phyloP scores from a whole-genome alignment of 345 rosid species.

The Linum usitatissimum region DNA sequence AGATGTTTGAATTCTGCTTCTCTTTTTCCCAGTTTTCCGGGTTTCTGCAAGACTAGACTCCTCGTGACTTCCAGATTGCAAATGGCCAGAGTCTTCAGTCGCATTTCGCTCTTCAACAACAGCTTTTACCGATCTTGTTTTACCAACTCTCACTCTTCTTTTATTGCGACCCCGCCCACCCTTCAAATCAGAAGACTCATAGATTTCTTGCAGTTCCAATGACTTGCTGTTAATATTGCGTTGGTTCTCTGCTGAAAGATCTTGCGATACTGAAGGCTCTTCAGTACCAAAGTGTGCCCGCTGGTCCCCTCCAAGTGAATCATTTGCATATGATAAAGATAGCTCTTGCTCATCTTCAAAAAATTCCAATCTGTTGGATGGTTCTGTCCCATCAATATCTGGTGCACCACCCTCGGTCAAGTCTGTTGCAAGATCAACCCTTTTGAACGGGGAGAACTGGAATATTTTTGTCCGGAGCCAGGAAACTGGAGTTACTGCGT shows the following conservation, averaged over 20 bases:
- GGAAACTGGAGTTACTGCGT: constrained; percentile 41
- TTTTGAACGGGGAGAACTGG: constrained; percentile 60
- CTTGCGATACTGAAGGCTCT: constrained; percentile 36
- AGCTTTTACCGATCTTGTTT: constrained; percentile 66
- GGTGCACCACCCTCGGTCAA: constrained; percentile 24
- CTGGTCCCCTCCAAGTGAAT: constrained; percentile 31
- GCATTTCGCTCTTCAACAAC: constrained; percentile 69
- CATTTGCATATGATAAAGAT: constrained; percentile 28
- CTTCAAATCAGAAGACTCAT: constrained; percentile 37
- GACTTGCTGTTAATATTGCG: constrained; percentile 42
- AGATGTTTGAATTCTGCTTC: constrained; percentile 43
- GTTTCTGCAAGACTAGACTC: constrained; percentile 44
- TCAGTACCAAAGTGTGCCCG: constrained; percentile 33
- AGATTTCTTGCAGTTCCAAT: constrained; percentile 37
- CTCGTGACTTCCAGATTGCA: constrained; percentile 36
- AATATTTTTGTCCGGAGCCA: constrained; percentile 79
- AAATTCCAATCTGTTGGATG: constrained; percentile 25
- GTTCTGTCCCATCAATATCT: constrained; percentile 20
- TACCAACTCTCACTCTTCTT: constrained; percentile 43
- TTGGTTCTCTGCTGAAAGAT: constrained; percentile 35
- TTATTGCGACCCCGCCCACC: constrained; percentile 32
- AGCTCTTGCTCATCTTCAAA: constrained; percentile 31
- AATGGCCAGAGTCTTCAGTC: constrained; percentile 39
- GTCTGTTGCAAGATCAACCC: constrained; percentile 26
- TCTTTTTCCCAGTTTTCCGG: constrained; percentile 49